Base-by-base conservation (phyloP, 2,329 filamentous ascomycete genomes). In the Botrytis cinerea region DNA sequence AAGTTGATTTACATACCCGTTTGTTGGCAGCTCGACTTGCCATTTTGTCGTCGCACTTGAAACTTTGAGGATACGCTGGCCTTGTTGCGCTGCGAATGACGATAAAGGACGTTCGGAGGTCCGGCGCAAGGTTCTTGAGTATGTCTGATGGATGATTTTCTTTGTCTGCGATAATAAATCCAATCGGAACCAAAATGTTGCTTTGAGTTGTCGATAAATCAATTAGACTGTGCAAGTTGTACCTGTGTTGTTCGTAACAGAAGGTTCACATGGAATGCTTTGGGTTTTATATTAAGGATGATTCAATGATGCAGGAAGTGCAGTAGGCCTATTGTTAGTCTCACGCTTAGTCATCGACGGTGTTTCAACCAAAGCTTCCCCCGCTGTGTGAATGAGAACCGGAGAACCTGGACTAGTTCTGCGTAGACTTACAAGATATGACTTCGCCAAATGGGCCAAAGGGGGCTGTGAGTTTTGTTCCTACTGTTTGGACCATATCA, bases 21-120 rank as follows among this genome's bases (percentile, higher is more conserved):
- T 92, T 93, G 82, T 90, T 90, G 32, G 91, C 91, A 77, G 91
- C 90, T 81, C 90, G 90, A 80, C 89, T 92, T 69, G 91, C 91
- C 91, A 93, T 93, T 76, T 73, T 81, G 69, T 73, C 61, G 74
- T 74, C 72, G 66, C 79, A 80, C 73, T 68, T 61, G 46, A 61
- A 73, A 71, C 57, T 75, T 59, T 60, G 20, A 72, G 63, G 64
- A 63, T 64, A 43, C 60, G 73, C 57, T 62, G 66, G 35, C 67
- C 64, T 63, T 57, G 54, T 45, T 45, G 48, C 20, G 20, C 40
- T 70, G 45, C n/a, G 48, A 25, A 61, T 61, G n/a, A 45, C 7
- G 12, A 57, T 28, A 32, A 12, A n/a, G 4, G 35, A n/a, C 28
- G 68, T 62, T 70, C 32, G 40, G 38, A 3, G 35, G 2, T 45